phyloP scores from a whole-genome alignment of 257 asterid species.

The Paulownia fortunei region DNA sequence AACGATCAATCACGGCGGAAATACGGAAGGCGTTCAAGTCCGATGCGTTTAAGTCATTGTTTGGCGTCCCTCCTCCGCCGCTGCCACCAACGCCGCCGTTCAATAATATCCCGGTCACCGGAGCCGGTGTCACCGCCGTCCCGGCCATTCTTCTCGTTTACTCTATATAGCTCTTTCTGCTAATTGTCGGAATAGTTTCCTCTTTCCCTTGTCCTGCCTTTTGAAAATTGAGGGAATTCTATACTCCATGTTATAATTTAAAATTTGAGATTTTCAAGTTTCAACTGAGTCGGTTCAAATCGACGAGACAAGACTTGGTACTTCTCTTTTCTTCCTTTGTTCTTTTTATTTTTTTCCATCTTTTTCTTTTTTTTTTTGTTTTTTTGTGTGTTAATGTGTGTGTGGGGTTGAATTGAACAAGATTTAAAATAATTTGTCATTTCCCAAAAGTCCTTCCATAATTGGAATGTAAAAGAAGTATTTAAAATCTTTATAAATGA shows the following conservation, averaged over 20 bases:
- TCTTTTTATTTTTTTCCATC: too few species aligned
- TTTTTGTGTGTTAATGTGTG: too few species aligned
- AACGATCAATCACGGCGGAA: constrained; percentile 57
- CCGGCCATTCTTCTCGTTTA: constrained; percentile 34
- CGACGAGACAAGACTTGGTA: too few species aligned
- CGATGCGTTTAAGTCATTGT: constrained; percentile 21
- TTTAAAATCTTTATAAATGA: too few species aligned
- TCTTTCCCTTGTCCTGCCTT: not conserved
- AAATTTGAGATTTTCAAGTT: too few species aligned
- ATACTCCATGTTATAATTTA: not conserved
- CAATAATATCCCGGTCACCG: constrained; percentile 16
- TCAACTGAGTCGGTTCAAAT: too few species aligned
- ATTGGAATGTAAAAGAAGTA: too few species aligned
- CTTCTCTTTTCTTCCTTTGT: too few species aligned
- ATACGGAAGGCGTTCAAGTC: constrained; percentile 52
- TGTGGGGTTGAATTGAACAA: too few species aligned
- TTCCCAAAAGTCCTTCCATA: too few species aligned
- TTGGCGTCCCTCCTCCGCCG: not conserved
- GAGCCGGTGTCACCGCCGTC: constrained; percentile 36
- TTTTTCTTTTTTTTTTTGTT: too few species aligned
- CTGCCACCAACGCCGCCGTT: constrained; percentile 10
- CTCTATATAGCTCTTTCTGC: not conserved
- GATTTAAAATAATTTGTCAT: too few species aligned
- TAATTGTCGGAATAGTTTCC: not conserved
- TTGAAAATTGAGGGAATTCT: not conserved